phyloP scores from a whole-genome alignment of 2,329 filamentous ascomycete species.

The Colletotrichum sp. region DNA sequence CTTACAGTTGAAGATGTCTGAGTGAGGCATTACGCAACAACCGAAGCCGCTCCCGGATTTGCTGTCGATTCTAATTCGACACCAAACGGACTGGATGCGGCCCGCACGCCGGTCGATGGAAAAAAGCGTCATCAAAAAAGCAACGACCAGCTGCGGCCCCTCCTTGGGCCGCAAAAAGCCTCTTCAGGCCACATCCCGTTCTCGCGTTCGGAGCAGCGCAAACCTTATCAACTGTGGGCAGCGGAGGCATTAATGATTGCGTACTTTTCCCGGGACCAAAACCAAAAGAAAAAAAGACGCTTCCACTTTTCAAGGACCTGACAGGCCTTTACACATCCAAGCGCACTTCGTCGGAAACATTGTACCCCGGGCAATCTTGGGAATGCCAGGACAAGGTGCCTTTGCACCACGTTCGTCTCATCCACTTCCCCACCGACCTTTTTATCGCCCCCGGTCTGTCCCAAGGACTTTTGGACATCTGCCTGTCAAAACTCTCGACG shows the following conservation, averaged over 20 bases:
- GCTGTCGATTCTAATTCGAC: background rate
- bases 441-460: background rate
- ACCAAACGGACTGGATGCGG: background rate
- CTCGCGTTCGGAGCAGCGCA: background rate
- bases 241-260: background rate
- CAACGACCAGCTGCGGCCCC: background rate
- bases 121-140: background rate
- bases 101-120: background rate
- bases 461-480: background rate
- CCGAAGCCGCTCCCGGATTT: background rate
- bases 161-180: background rate
- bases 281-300: background rate
- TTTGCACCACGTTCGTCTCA: background rate
- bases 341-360: background rate
- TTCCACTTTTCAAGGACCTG: background rate
- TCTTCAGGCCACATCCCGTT: background rate
- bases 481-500: background rate
- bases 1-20: background rate
- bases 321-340: background rate
- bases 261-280: background rate
- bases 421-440: slow-evolving; percentile 4
- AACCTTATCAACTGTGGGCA: slow-evolving; percentile 5
- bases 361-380: background rate
- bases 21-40: background rate
- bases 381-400: background rate